Evolutionary conservation across 139 green algal genomes (phyloP).

Genomic region (Closterium sp.): DNA sequence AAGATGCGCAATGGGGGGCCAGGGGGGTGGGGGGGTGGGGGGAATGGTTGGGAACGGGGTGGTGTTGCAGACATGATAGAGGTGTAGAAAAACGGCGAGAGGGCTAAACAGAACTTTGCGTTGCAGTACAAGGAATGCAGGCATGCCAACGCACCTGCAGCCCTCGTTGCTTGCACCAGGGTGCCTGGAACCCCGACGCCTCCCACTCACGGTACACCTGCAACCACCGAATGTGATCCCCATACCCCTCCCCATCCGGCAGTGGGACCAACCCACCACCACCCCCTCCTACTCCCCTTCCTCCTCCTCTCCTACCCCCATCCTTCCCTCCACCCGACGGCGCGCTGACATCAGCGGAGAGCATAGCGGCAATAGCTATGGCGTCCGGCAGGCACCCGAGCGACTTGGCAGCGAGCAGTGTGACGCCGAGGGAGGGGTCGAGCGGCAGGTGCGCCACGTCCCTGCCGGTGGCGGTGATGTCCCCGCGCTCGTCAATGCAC

Average conservation of each 20-base stretch:
- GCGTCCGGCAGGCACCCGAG: conserved; percentile 72
- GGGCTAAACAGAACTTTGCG: too few relatives aligned
- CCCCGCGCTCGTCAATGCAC: conserved; percentile 78
- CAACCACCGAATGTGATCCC: conserved; percentile 86
- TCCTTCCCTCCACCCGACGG: neutral
- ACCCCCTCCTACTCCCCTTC: neutral
- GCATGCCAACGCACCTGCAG: neutral
- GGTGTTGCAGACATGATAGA: too few relatives aligned
- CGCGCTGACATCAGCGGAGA: conserved; percentile 69
- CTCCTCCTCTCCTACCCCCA: neutral
- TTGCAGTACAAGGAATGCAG: too few relatives aligned
- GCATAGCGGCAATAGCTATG: conserved; percentile 77
- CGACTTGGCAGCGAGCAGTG: conserved; percentile 74
- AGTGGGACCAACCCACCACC: neutral
- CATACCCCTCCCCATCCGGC: conserved; percentile 63
- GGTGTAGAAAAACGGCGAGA: neutral
- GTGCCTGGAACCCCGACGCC: conserved; percentile 36
- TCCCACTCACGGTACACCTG: conserved; percentile 77
- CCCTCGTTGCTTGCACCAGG: conserved; percentile 26
- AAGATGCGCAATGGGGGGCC: too few relatives aligned
- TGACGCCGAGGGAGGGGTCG: conserved; percentile 75
- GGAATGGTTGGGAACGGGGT: neutral
- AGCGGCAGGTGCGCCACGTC: conserved; percentile 66
- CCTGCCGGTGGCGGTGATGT: conserved; percentile 22
- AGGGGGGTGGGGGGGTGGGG: too few relatives aligned